These are phyloP conservation scores for Fusarium brevicatenulatum DNA, from an alignment of 2,329 filamentous ascomycete species.

Conservation along the genomic window DNA sequence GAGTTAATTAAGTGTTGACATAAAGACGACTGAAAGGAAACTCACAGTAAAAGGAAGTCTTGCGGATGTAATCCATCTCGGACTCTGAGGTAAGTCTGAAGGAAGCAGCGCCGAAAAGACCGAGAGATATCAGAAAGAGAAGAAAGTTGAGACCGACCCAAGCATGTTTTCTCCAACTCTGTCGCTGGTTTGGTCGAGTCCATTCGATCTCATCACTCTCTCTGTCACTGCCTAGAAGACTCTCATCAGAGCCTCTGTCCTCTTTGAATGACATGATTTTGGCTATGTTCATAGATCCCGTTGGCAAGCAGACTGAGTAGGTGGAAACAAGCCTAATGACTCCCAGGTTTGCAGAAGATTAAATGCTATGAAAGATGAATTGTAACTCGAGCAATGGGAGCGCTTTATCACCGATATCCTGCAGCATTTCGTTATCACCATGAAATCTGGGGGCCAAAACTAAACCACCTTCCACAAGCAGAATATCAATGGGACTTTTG, in stretches of 20 bases:
- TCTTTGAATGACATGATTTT: not conserved
- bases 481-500: not conserved
- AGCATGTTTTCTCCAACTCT: not conserved
- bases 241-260: not conserved
- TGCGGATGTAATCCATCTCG: not conserved
- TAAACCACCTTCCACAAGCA: not conserved
- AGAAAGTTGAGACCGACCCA: not conserved
- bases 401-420: not conserved
- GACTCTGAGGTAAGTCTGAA: not conserved
- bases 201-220: not conserved
- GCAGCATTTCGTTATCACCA: not conserved
- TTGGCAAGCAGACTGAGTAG: accelerated
- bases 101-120: not conserved
- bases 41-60: slow-evolving; percentile 7
- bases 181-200: not conserved
- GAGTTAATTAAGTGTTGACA: accelerated
- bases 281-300: too few species aligned
- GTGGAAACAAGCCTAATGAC: accelerated
- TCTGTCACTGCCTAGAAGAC: not conserved
- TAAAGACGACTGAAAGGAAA: accelerated
- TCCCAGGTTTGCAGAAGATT: too few species aligned
- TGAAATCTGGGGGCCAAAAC: not conserved
- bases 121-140: not conserved
- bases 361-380: not conserved
- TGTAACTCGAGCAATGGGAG: not conserved